A percentile compares a stretch with the other conserved stretches of the same genome.
Conservation (phyloP, 768 basidiomycete species). For the Infundibulicybe gibba region DNA sequence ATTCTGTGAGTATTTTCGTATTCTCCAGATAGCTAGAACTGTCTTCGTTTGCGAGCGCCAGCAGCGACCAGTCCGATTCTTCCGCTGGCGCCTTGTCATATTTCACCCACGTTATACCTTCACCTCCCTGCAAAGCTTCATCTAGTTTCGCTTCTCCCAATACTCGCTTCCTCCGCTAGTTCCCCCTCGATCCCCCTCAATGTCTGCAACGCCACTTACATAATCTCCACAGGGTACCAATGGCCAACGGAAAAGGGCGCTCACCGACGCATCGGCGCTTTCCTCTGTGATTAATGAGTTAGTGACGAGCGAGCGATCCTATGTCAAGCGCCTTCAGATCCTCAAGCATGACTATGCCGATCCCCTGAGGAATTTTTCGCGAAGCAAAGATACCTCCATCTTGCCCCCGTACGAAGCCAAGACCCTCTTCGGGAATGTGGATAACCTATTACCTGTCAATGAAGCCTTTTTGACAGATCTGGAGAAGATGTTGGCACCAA, state of each 20-base stretch:
- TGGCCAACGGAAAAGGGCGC: slow-evolving; percentile 52
- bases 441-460: slow-evolving; percentile 85
- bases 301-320: slow-evolving; percentile 84
- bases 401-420: slow-evolving; percentile 90
- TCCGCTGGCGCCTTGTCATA: too few species aligned
- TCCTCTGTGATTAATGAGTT: slow-evolving; percentile 81
- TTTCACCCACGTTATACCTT: too few species aligned
- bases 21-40: background rate
- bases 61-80: too few species aligned
- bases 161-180: background rate
- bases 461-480: slow-evolving; percentile 82
- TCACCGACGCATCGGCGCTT: slow-evolving; percentile 63
- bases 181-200: slow-evolving; percentile 6
- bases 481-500: slow-evolving; percentile 71
- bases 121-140: too few species aligned
- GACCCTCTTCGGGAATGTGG: slow-evolving; percentile 91
- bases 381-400: slow-evolving; percentile 81
- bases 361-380: slow-evolving; percentile 83
- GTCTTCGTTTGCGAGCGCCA: too few species aligned
- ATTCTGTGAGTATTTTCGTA: slow-evolving; percentile 36
- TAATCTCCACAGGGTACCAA: slow-evolving; percentile 28
- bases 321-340: slow-evolving; percentile 77
- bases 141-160: too few species aligned
- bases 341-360: slow-evolving; percentile 90
- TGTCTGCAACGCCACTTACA: background rate